Base-by-base conservation (phyloP, 768 basidiomycete genomes). In the Hericium coralloides region DNA sequence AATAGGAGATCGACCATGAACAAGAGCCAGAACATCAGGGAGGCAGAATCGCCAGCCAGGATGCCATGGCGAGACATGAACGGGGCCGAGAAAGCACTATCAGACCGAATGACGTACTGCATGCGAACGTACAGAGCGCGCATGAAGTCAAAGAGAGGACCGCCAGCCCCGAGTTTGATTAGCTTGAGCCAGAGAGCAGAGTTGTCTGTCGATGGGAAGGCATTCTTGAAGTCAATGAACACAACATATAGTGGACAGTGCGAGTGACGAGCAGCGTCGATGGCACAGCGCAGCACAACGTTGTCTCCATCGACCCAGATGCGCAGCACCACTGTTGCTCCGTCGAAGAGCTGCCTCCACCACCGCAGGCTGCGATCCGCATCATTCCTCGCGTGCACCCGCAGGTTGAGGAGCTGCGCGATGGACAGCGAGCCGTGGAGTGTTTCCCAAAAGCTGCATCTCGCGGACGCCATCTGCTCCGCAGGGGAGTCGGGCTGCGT, bases 161-260 rank as follows among this genome's bases (percentile, higher is more conserved):
- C 39, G n/a, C n/a, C 14, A n/a, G n/a, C 12, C 3, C 39, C 39
- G 10, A 3, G 39, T 12, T 2, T 4, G 10, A 36, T 39, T 2
- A 72, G 61, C 50, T 72, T 72, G 1, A 64, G n/a, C 71, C 72
- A 73, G 0, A 73, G 61, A 0, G 69, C 67, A 4, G 68, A 56
- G 20, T 66, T 63, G 43, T 74, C 65, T 1, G 66, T 66, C 0
- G 67, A 72, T 0, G 73, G 73, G 57, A 73, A 74, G 10, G 72
- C 71, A 64, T 74, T 73, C 12, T 58, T 68, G 2, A 69, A 57
- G 56, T 69, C 66, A 0, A 67, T 39, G 50, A 60, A 63, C 10
- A 61, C 63, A 8, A 64, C 62, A 39, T 55, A 69, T 1, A 67
- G 59, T 0, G 64, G 55, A 7, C 57, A 37, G 0, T 60, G 58